These are phyloP conservation scores for Vinca major DNA, from an alignment of 305 asterid genomes.

Conservation along the genomic window DNA sequence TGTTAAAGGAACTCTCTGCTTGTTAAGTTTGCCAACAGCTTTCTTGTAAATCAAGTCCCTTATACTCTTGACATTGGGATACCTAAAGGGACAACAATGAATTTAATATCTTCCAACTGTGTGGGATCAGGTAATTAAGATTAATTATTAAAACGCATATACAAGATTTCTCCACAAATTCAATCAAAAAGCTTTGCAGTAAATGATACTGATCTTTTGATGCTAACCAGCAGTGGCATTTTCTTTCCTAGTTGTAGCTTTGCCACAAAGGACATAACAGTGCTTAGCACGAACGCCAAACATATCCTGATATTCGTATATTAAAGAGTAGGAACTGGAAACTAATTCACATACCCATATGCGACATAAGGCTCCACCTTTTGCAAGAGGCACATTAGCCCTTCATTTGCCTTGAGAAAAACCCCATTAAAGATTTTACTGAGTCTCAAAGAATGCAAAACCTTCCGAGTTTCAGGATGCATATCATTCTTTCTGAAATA, in stretches of 20 bases:
- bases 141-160: no score
- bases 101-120: no score
- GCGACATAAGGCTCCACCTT: slow-evolving; percentile 88
- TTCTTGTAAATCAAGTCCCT: slow-evolving; percentile 90
- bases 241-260: neutral
- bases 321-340: neutral
- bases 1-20: slow-evolving; percentile 63
- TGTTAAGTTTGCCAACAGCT: slow-evolving; percentile 56
- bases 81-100: slow-evolving; percentile 26
- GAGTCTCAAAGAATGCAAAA: slow-evolving; percentile 62
- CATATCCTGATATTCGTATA: slow-evolving; percentile 1
- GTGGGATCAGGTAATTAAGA: no score
- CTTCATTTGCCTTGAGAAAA: slow-evolving; percentile 18
- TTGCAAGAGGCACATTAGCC: slow-evolving; percentile 45
- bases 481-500: slow-evolving; percentile 67
- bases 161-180: neutral
- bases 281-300: neutral
- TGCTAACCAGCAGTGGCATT: neutral
- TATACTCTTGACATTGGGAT: slow-evolving; percentile 78
- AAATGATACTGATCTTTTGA: neutral
- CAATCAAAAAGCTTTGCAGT: neutral
- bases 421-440: slow-evolving; percentile 43
- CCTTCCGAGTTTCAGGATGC: slow-evolving; percentile 62
- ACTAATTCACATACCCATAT: slow-evolving; percentile 57
- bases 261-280: neutral